Evolutionary conservation across 1,139 yeast species (phyloP).

Genomic region (Yamadazyma blattariae): DNA sequence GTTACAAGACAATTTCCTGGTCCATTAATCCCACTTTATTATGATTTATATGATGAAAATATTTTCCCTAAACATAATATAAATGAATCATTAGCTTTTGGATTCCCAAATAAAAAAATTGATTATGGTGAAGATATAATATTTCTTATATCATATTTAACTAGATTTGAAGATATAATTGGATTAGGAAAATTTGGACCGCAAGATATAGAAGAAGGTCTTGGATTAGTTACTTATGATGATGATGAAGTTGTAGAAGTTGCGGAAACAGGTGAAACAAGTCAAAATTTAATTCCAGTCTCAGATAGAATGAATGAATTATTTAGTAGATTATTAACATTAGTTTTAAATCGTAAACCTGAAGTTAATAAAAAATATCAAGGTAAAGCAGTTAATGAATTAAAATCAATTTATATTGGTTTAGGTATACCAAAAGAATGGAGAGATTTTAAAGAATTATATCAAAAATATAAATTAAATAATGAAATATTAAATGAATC

Average conservation of each 20-base stretch:
- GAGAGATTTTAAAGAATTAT: conserved; percentile 25
- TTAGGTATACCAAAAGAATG: conserved; percentile 50
- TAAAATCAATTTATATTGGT: conserved; percentile 29
- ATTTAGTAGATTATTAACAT: conserved; percentile 32
- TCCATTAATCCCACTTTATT: conserved; percentile 35
- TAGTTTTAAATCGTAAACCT: conserved; percentile 42
- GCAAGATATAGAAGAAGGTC: conserved; percentile 49
- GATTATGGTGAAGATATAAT: conserved; percentile 48
- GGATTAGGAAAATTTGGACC: conserved; percentile 38
- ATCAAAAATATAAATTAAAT: conserved; percentile 10
- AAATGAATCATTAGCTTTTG: conserved; percentile 24
- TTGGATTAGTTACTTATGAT: conserved; percentile 27
- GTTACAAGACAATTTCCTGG: conserved; percentile 39
- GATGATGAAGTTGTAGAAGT: too few species aligned
- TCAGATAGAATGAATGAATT: conserved; percentile 35
- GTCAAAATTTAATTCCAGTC: conserved; percentile 16
- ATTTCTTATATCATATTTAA: conserved; percentile 39
- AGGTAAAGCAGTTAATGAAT: conserved; percentile 35
- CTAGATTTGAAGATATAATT: conserved; percentile 35
- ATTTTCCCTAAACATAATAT: conserved; percentile 17
- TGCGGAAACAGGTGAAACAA: conserved; percentile 6
- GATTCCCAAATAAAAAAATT: conserved; percentile 23
- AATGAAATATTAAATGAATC: conserved; percentile 10
- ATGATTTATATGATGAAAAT: conserved; percentile 40
- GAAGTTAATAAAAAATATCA: conserved; percentile 20